Conservation (phyloP, 2,329 filamentous ascomycete genomes). For the Cryphonectria parasitica region DNA sequence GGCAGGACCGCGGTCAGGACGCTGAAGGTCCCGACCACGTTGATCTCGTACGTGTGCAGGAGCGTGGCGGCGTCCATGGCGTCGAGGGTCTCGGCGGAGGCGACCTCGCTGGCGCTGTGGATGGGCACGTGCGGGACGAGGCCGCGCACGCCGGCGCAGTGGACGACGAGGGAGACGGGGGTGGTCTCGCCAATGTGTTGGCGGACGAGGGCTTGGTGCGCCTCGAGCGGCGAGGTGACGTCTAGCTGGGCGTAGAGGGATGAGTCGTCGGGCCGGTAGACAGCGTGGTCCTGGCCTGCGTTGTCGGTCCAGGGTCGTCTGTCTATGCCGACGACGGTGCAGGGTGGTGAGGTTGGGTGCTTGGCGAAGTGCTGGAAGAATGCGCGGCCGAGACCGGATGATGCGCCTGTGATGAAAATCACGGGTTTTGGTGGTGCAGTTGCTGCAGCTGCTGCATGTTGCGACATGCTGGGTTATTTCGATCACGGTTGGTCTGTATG, state of each 20-base stretch:
- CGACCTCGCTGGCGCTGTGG: conserved; percentile 13
- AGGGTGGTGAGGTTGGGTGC: too few species aligned
- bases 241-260: conserved; percentile 17
- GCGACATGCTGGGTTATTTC: not conserved
- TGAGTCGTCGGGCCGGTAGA: not conserved
- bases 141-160: conserved; percentile 27
- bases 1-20: conserved; percentile 23
- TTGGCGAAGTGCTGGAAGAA: conserved; percentile 26
- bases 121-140: conserved; percentile 20
- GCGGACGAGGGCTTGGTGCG: conserved; percentile 5
- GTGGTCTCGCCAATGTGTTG: conserved; percentile 5
- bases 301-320: conserved; percentile 13
- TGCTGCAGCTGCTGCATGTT: not conserved
- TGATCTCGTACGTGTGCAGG: conserved; percentile 24
- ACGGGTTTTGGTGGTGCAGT: not conserved
- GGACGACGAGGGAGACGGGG: conserved; percentile 22
- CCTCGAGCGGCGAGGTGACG: conserved; percentile 14
- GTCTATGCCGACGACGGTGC: conserved; percentile 20
- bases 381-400: conserved; percentile 27
- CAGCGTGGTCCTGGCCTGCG: not conserved
- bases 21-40: conserved; percentile 23
- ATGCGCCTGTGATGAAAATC: conserved; percentile 24
- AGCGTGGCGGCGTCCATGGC: conserved; percentile 25
- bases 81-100: conserved; percentile 21
- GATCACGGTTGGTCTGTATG: not conserved